phyloP scores from a whole-genome alignment of 129 eudicot genomes.

The Oenanthe sinensis region DNA sequence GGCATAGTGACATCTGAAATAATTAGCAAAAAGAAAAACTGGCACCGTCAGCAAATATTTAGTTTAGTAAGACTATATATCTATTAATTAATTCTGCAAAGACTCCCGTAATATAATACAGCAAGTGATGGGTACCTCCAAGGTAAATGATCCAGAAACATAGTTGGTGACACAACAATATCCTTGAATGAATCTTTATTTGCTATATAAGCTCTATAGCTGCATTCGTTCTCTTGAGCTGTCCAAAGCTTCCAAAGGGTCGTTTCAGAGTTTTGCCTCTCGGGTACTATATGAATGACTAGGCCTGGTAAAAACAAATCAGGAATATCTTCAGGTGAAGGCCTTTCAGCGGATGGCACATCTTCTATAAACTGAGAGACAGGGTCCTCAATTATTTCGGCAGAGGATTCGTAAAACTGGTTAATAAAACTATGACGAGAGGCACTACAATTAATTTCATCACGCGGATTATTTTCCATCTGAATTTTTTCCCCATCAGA shows the following conservation, averaged over 20 bases:
- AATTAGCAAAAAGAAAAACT: not conserved
- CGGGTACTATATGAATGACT: conserved; percentile 41
- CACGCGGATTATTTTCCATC: conserved; percentile 21
- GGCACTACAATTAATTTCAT: conserved; percentile 15
- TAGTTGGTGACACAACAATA: conserved; percentile 49
- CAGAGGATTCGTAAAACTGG: conserved; percentile 16
- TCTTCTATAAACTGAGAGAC: conserved; percentile 43
- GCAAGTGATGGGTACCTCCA: conserved; percentile 55
- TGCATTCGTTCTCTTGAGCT: conserved; percentile 17
- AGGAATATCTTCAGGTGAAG: conserved; percentile 29
- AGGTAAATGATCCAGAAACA: conserved; percentile 82
- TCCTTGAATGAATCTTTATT: conserved; percentile 58
- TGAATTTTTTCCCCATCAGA: conserved; percentile 26
- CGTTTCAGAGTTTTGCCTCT: conserved; percentile 19
- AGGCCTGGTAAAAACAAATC: conserved; percentile 64
- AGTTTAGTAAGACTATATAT: too few relatives aligned
- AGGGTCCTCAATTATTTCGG: conserved; percentile 14
- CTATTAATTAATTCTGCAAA: too few relatives aligned
- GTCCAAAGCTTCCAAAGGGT: conserved; percentile 50
- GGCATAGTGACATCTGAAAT: conserved; percentile 45
- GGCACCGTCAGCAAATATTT: not conserved
- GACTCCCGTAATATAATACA: not conserved
- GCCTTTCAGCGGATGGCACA: conserved; percentile 28
- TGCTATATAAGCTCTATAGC: conserved; percentile 50
- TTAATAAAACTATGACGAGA: conserved; percentile 16